phyloP scores from a whole-genome alignment of 225 moss, liverwort and hornwort genomes.

The Marchantia polymorpha region DNA sequence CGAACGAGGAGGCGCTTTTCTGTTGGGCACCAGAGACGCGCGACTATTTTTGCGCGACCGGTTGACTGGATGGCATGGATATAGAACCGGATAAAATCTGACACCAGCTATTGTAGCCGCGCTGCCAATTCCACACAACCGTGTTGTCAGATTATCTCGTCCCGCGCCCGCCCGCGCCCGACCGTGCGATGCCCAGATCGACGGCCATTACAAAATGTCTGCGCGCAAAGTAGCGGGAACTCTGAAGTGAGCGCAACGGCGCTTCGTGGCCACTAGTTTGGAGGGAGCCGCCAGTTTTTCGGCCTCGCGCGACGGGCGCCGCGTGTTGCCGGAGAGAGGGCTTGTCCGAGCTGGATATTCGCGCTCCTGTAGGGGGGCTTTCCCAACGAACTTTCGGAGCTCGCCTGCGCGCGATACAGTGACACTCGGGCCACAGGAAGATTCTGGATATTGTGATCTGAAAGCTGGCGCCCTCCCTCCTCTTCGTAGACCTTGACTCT shows the following conservation, averaged over 20 bases:
- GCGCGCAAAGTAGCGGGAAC: slow-evolving; percentile 4
- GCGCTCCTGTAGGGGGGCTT: background rate
- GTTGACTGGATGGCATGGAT: slow-evolving; percentile 5
- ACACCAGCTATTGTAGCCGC: slow-evolving; percentile 14
- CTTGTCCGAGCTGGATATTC: slow-evolving; percentile 6
- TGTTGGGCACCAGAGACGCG: background rate
- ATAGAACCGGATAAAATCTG: slow-evolving; percentile 22
- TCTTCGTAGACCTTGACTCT: background rate
- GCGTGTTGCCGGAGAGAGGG: background rate
- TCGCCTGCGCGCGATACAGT: background rate
- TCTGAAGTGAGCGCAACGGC: background rate
- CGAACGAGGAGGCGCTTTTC: background rate
- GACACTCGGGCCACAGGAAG: slow-evolving; percentile 2
- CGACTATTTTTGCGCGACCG: background rate
- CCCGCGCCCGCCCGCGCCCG: background rate
- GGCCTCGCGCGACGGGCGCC: background rate
- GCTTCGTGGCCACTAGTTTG: background rate
- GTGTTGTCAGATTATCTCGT: slow-evolving; percentile 12
- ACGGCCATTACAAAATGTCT: background rate
- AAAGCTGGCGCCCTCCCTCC: background rate
- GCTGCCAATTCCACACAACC: background rate
- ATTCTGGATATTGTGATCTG: slow-evolving; percentile 6
- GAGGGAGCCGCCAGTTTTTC: background rate
- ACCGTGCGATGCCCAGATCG: background rate
- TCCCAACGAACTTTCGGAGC: background rate